A percentile compares a stretch with the other conserved stretches of the same genome.
phyloP scores from a whole-genome alignment of 768 basidiomycete genomes.

The Tubosaeta sp. region DNA sequence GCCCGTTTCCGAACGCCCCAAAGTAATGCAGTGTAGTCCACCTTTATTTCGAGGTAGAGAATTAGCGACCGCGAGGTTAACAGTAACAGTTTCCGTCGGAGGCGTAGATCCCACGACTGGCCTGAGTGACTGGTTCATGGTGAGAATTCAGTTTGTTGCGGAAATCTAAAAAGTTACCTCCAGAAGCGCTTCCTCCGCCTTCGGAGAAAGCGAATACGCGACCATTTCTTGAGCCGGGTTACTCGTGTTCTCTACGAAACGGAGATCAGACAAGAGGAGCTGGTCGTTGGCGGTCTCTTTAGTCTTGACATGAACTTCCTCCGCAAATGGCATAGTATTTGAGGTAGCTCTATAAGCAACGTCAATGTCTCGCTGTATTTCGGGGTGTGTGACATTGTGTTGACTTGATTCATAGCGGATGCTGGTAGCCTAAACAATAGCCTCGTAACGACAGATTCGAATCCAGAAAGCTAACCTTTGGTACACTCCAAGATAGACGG shows the following conservation, averaged over 20 bases:
- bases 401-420: not conserved
- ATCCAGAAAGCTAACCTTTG: conserved; percentile 14
- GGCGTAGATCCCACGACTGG: conserved; percentile 12
- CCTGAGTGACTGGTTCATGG: conserved; percentile 9
- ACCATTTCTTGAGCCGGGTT: not conserved
- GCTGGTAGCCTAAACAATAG: conserved; percentile 5
- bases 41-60: conserved; percentile 16
- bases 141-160: not conserved
- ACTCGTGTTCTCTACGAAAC: not conserved
- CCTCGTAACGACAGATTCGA: not conserved
- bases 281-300: not conserved
- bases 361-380: conserved; percentile 30
- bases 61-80: conserved; percentile 42
- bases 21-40: not conserved
- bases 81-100: conserved; percentile 28
- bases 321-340: not conserved
- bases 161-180: conserved; percentile 9
- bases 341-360: conserved; percentile 8
- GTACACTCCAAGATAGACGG: not conserved
- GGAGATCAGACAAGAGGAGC: not conserved
- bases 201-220: conserved; percentile 2
- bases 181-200: conserved; percentile 1
- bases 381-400: conserved; percentile 16
- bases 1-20: not conserved
- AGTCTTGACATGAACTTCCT: not conserved